Conservation (phyloP, 179 eudicot species). For the Heliamphora pulchella region DNA sequence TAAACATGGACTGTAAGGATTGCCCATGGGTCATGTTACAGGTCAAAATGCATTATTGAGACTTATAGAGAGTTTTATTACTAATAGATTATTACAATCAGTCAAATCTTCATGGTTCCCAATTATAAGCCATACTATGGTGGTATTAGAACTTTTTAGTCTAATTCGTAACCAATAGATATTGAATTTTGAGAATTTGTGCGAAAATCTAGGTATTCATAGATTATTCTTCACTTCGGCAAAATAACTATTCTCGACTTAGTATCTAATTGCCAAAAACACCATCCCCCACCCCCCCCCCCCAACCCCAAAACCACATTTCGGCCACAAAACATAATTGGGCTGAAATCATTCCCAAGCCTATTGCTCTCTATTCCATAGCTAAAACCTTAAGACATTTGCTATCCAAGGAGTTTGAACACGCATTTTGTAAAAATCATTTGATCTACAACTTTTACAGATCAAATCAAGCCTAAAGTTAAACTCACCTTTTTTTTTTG, state of each 20-base stretch:
- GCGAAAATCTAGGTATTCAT: too few relatives aligned
- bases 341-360: background rate
- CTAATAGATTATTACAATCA: too few relatives aligned
- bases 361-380: background rate
- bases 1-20: background rate
- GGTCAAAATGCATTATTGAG: background rate
- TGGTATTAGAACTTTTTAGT: too few relatives aligned
- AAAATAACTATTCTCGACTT: too few relatives aligned
- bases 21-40: background rate
- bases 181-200: too few relatives aligned
- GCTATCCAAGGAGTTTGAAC: background rate
- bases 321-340: background rate
- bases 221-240: too few relatives aligned
- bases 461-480: background rate
- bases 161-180: too few relatives aligned
- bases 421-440: too few relatives aligned
- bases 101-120: background rate
- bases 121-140: background rate
- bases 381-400: background rate
- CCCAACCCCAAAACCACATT: too few relatives aligned
- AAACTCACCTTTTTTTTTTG: too few relatives aligned
- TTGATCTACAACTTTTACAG: background rate
- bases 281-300: too few relatives aligned
- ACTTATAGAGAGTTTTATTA: background rate
- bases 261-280: too few relatives aligned